Percentiles rank a stretch among this genome's conserved stretches.
phyloP scores from a whole-genome alignment of 495 filamentous ascomycete genomes.

The Neurospora terricola region DNA sequence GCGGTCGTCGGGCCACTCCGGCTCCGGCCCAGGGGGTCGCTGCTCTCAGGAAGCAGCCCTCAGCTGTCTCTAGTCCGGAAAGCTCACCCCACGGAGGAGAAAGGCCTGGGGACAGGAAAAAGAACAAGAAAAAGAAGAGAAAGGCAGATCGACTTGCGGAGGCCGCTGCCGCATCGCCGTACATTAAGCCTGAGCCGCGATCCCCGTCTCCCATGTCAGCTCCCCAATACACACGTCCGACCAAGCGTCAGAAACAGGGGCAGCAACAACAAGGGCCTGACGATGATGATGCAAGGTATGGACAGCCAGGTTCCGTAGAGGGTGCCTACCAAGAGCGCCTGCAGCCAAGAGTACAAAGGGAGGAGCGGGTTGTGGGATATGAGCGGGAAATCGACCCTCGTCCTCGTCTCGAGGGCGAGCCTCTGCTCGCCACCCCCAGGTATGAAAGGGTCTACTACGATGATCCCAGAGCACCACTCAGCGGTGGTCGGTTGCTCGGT shows the following conservation, averaged over 20 bases:
- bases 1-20: constrained; percentile 25
- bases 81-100: constrained; percentile 37
- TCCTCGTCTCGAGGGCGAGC: constrained; percentile 12
- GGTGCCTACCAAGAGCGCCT: constrained; percentile 18
- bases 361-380: constrained; percentile 19
- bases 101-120: constrained; percentile 31
- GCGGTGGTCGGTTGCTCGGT: constrained; percentile 35
- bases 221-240: constrained; percentile 37
- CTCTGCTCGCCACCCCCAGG: constrained; percentile 16
- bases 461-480: constrained; percentile 30
- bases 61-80: constrained; percentile 38
- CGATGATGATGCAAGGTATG: constrained; percentile 34
- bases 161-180: constrained; percentile 34
- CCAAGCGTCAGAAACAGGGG: constrained; percentile 42
- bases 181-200: constrained; percentile 79
- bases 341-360: constrained; percentile 11
- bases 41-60: constrained; percentile 35
- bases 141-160: constrained; percentile 34
- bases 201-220: constrained; percentile 67
- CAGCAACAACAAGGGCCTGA: constrained; percentile 32
- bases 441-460: constrained; percentile 29
- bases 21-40: constrained; percentile 39
- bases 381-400: constrained; percentile 14
- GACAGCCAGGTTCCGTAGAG: constrained; percentile 13
- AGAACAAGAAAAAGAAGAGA: constrained; percentile 44